These are phyloP conservation scores for Linum tenue DNA, from an alignment of 345 rosid species.

Conservation along the genomic window DNA sequence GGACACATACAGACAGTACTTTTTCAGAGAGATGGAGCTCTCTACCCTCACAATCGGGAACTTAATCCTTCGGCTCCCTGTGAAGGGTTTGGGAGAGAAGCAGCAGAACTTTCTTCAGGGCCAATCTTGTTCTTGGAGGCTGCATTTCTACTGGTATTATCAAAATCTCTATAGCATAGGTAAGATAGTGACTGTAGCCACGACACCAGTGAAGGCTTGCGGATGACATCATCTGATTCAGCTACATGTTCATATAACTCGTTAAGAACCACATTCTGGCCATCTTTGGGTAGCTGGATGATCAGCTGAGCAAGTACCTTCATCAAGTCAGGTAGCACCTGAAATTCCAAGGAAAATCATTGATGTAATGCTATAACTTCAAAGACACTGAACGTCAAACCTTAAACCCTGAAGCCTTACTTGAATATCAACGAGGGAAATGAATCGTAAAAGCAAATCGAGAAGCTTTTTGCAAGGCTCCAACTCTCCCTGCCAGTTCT, in stretches of 20 bases:
- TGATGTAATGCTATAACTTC: neutral
- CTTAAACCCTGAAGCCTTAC: conserved; percentile 23
- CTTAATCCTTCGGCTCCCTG: no score
- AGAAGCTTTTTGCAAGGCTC: conserved; percentile 53
- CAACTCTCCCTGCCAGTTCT: conserved; percentile 48
- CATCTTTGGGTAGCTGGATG: conserved; percentile 61
- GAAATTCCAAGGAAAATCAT: conserved; percentile 4
- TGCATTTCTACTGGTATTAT: conserved; percentile 10
- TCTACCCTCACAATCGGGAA: no score
- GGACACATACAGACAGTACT: no score
- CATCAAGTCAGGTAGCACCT: conserved; percentile 66
- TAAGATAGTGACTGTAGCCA: conserved; percentile 84
- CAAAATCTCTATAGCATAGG: conserved; percentile 36
- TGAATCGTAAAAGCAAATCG: conserved; percentile 68
- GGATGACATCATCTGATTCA: conserved; percentile 87
- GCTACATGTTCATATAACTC: conserved; percentile 71
- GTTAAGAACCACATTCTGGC: conserved; percentile 65
- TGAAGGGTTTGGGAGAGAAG: conserved; percentile 16
- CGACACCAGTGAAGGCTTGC: conserved; percentile 77
- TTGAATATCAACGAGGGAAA: conserved; percentile 80
- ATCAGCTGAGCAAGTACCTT: conserved; percentile 61
- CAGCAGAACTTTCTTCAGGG: conserved; percentile 14
- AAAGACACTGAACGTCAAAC: no score
- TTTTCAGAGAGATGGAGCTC: no score
- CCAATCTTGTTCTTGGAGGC: conserved; percentile 9